Percentiles rank a stretch among this genome's conserved stretches.
Conservation (phyloP, 1,284 basidiomycete species). For the Uromyces viciae-fabae region DNA sequence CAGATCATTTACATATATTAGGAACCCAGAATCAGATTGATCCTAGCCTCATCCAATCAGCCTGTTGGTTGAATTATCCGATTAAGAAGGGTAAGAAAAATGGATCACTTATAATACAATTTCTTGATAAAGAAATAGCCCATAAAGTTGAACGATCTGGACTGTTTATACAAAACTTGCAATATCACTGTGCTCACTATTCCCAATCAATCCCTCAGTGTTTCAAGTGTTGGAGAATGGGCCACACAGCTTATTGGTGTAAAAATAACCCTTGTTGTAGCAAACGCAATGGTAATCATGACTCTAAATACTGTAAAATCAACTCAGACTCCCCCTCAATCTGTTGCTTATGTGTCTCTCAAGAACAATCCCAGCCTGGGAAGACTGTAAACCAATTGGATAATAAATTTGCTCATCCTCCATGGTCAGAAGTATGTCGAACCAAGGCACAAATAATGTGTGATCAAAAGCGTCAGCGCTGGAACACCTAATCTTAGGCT, state of each 20-base stretch:
- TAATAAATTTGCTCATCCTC: slow-evolving; percentile 6
- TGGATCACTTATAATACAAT: neutral
- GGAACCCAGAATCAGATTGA: neutral
- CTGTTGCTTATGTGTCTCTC: slow-evolving; percentile 1
- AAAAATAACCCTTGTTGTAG: neutral
- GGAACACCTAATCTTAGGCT: neutral
- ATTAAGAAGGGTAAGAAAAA: slow-evolving; percentile 1
- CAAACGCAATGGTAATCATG: neutral
- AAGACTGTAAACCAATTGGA: neutral
- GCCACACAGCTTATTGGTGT: neutral
- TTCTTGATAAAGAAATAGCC: slow-evolving; percentile 12
- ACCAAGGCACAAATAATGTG: neutral
- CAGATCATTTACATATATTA: neutral
- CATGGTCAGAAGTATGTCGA: neutral
- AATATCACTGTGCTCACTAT: neutral
- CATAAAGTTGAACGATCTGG: neutral
- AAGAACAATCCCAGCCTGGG: neutral
- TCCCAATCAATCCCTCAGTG: slow-evolving; percentile 1
- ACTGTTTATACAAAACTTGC: neutral
- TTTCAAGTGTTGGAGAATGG: neutral
- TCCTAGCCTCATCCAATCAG: neutral
- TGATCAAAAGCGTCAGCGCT: neutral
- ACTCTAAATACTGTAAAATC: neutral
- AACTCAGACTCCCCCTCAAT: neutral
- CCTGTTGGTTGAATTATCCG: neutral